Conservation (phyloP, 768 basidiomycete species). For the Mycena chlorophos region DNA sequence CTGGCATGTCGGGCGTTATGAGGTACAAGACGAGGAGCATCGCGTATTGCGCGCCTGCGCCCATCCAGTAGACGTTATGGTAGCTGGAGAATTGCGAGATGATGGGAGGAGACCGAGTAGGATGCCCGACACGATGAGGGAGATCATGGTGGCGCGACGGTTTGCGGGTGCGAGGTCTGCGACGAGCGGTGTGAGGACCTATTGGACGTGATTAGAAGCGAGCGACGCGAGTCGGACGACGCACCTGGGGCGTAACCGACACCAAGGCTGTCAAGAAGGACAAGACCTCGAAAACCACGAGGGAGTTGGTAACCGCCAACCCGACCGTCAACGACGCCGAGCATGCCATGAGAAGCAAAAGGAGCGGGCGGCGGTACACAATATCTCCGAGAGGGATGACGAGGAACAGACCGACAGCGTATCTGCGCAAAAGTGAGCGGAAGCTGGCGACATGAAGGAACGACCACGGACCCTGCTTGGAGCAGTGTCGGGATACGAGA, state of each 20-base stretch:
- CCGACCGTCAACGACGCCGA: slow-evolving; percentile 52
- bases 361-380: slow-evolving; percentile 53
- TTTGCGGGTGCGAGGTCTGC: slow-evolving; percentile 63
- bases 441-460: not conserved
- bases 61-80: slow-evolving; percentile 57
- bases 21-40: slow-evolving; percentile 47
- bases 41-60: slow-evolving; percentile 47
- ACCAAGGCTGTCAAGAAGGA: slow-evolving; percentile 52
- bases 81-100: slow-evolving; percentile 55
- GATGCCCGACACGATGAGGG: slow-evolving; percentile 31
- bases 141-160: slow-evolving; percentile 40
- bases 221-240: slow-evolving; percentile 31
- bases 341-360: slow-evolving; percentile 43
- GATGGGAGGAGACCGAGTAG: slow-evolving; percentile 52
- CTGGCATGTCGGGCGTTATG: slow-evolving; percentile 59
- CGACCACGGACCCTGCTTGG: slow-evolving; percentile 43
- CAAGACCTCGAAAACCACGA: slow-evolving; percentile 49
- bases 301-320: slow-evolving; percentile 44
- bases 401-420: slow-evolving; percentile 52
- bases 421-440: slow-evolving; percentile 32
- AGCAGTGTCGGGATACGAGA: slow-evolving; percentile 44
- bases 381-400: slow-evolving; percentile 65
- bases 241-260: slow-evolving; percentile 53
- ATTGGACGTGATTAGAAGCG: not conserved
- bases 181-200: slow-evolving; percentile 35